A percentile compares a stretch with the other conserved stretches of the same genome.
phyloP scores from a whole-genome alignment of 1,284 basidiomycete species.

The Cystobasidium sp. region DNA sequence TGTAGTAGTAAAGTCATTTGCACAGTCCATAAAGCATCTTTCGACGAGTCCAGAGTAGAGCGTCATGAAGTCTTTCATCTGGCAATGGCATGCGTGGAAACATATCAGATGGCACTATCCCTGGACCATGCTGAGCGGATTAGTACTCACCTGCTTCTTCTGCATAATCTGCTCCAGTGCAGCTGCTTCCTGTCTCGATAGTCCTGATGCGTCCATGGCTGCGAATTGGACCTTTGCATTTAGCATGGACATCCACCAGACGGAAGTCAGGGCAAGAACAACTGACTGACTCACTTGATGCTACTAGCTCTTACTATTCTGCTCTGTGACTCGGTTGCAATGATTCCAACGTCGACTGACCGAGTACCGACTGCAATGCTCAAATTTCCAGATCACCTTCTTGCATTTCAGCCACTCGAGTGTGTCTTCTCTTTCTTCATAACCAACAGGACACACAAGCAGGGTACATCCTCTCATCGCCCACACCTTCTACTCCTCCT shows the following conservation, averaged over 20 bases:
- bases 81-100: constrained; percentile 31
- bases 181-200: constrained; percentile 51
- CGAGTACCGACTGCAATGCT: too few relatives aligned
- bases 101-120: background rate
- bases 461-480: background rate
- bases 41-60: constrained; percentile 97
- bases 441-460: background rate
- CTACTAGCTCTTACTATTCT: too few relatives aligned
- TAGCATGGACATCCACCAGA: background rate
- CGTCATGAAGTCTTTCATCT: constrained; percentile 98
- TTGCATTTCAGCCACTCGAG: too few relatives aligned
- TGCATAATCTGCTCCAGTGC: constrained; percentile 68
- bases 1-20: constrained; percentile 96
- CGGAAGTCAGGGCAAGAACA: too few relatives aligned
- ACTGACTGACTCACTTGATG: too few relatives aligned
- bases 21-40: constrained; percentile 91
- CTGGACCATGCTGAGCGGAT: background rate
- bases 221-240: background rate
- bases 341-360: too few relatives aligned
- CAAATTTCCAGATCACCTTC: too few relatives aligned
- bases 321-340: too few relatives aligned
- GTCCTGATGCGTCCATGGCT: constrained; percentile 53
- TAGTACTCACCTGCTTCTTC: constrained; percentile 77
- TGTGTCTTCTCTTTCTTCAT: too few relatives aligned
- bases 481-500: background rate